Evolutionary conservation across 371 early-diverging fungal species (phyloP), one percentile per base, ranked within the genome.

Genomic region (Mucor plumbeus): DNA sequence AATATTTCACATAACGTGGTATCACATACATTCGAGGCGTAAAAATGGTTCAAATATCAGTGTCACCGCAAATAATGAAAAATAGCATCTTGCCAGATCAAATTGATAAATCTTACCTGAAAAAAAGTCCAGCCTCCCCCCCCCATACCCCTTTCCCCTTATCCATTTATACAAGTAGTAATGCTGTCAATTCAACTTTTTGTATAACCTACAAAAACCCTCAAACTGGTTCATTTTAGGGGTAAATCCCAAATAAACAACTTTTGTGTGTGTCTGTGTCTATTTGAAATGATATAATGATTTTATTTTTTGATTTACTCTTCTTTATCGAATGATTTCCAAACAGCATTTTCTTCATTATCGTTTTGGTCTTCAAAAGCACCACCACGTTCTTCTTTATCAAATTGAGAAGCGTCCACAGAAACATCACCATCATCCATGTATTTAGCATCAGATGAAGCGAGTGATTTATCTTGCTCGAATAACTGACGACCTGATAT

Each of bases 341-440:
- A 84, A 36, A 79, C 82, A 39, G 78, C 78, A 64, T 73, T 73
- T 33, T 73, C 75, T 35, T 88, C 91, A 54, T 91, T 89, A 7
- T 87, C 90, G 10, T 85, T 83, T 10, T 91, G 81, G 0, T 83
- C 86, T 21, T 80, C 74, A 48, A 48, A 48, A 44, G 77, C 79
- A 43, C 79, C 76, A 7, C 40, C 63, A 38, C 74, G 68, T 6
- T 81, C 81, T 65, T 85, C 84, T 40, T 85, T 80, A 68, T 90
- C 89, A 72, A 94, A 94, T 65, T 86, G 78, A 35, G 89, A 83
- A 35, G 87, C 69, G 76, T 96, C 95, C 33, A 95, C 92, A 11
- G 90, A 86, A 31, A 90, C 91, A 76, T 95, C 96, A 13, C 92
- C 97, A 11, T 95, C 97, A 39, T 92, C 91, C 80, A 94, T 85